Percentiles rank a stretch among this genome's conserved stretches.
phyloP scores from a whole-genome alignment of 257 asterid species.

The Knoxia roxburghii region DNA sequence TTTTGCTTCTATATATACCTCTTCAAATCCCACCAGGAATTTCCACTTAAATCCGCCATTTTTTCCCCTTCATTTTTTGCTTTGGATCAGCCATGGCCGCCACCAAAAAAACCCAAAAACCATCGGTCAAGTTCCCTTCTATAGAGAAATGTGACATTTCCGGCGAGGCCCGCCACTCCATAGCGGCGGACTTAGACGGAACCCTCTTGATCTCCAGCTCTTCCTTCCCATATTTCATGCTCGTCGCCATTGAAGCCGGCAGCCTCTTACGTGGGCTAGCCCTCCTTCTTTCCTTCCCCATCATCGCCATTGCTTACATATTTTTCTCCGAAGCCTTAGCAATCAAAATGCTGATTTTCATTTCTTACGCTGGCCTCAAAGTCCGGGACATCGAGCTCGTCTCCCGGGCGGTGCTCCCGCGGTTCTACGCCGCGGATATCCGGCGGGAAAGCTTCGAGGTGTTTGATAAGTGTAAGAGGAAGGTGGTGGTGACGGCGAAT shows the following conservation, averaged over 20 bases:
- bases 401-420: conserved; percentile 76
- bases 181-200: conserved; percentile 98
- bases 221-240: conserved; percentile 97
- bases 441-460: conserved; percentile 77
- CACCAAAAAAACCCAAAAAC: conserved; percentile 32
- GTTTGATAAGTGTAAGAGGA: conserved; percentile 70
- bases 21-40: neutral
- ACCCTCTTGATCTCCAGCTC: conserved; percentile 81
- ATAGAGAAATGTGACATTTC: conserved; percentile 66
- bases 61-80: neutral
- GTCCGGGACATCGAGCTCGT: conserved; percentile 88
- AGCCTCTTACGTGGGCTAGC: conserved; percentile 78
- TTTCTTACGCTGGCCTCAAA: conserved; percentile 71
- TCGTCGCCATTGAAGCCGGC: conserved; percentile 91
- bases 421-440: conserved; percentile 83
- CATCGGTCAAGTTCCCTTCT: conserved; percentile 47
- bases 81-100: conserved; percentile 14
- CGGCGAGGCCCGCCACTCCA: conserved; percentile 36
- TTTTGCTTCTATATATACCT: neutral
- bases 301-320: conserved; percentile 72
- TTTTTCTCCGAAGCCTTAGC: conserved; percentile 82
- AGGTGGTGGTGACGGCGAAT: conserved; percentile 86
- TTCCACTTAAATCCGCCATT: neutral
- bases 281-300: conserved; percentile 78
- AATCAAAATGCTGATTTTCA: conserved; percentile 72